Base-by-base conservation (phyloP, 1,139 yeast genomes). In the Nakaseomyces delphensis region DNA sequence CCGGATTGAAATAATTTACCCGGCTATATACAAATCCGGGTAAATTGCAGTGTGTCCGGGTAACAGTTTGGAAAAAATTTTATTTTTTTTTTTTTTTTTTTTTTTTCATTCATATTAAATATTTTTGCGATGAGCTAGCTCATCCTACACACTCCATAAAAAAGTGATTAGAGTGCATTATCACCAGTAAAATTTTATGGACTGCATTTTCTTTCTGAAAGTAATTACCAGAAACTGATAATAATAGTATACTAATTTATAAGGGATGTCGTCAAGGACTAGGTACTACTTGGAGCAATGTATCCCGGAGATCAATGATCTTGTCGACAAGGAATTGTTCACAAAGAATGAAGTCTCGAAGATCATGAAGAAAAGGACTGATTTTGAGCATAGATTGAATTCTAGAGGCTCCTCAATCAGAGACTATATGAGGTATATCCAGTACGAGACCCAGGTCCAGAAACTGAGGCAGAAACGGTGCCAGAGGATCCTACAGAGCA, bases 291-390 rank as follows among this genome's bases (percentile, higher is more conserved):
- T 84, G 62, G 95, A 84, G 64, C 87, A 79, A 62, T 74, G 89
- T 7, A 89, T 91, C 57, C 95, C 96, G 0, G 99, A 93, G 65
- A 73, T 93, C 46, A 91, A 87, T 57, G 98, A 91, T 59, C 74
- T 93, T 39, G 79, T 82, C 48, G 76, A 74, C 48, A 83, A 85
- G 58, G 91, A 89, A 2, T 68, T 93, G 14, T 93, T 91, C 62
- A 79, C 75, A 31, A 78, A 81, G 56, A 74, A 76, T 55, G 98
- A 93, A 63, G 78, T 87, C 52, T 79, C 82, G 41, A 74, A 77
- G 70, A 83, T 93, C 47, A 86, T 91, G 89, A 79, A 91, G 66
- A 77, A 87, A 60, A 76, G 98, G 66, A 89, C 97, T 0, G 96
- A 89, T 63, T 91, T 87, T 55, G 99, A 93, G 64, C 96, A 91